Evolutionary conservation across 805 yeast genomes (phyloP).

Genomic region (Suhomyces faveliae): DNA sequence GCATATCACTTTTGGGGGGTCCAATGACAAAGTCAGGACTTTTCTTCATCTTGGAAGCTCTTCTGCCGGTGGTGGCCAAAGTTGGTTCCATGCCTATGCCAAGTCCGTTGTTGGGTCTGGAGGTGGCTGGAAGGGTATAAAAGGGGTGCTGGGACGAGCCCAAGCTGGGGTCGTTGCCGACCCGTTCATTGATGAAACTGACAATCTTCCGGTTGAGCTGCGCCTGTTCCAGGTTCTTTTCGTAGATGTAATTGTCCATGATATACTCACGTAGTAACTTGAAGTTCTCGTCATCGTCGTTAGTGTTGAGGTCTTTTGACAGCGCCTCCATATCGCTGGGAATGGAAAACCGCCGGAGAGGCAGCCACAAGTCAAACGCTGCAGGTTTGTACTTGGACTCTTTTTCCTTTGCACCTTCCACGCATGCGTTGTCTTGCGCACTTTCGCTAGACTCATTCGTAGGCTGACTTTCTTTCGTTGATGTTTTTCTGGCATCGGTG

Average conservation of each 20-base stretch:
- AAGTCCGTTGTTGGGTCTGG: conserved; percentile 4
- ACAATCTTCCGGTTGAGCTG: conserved; percentile 7
- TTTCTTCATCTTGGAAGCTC: conserved; percentile 1
- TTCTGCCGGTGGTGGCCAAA: not conserved
- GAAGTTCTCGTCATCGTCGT: conserved; percentile 8
- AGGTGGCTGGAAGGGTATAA: not conserved
- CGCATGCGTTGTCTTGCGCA: not conserved
- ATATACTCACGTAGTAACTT: conserved; percentile 14
- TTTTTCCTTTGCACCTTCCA: not conserved
- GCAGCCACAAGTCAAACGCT: conserved; percentile 43
- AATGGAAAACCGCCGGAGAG: conserved; percentile 34
- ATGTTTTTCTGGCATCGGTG: not conserved
- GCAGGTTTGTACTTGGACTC: conserved; percentile 42
- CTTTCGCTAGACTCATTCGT: not conserved
- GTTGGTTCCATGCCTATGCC: not conserved
- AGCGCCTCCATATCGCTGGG: conserved; percentile 12
- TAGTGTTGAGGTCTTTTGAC: conserved; percentile 1
- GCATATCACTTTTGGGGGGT: not conserved
- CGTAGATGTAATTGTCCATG: conserved; percentile 15
- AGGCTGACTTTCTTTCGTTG: not conserved
- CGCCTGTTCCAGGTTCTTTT: conserved; percentile 12
- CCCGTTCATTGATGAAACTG: conserved; percentile 4
- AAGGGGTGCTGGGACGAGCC: conserved; percentile 8
- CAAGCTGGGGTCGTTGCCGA: not conserved
- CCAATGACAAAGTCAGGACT: not conserved